Base-by-base conservation (phyloP, 176 grass and related monocot genomes). In the Triticum dicoccoides region DNA sequence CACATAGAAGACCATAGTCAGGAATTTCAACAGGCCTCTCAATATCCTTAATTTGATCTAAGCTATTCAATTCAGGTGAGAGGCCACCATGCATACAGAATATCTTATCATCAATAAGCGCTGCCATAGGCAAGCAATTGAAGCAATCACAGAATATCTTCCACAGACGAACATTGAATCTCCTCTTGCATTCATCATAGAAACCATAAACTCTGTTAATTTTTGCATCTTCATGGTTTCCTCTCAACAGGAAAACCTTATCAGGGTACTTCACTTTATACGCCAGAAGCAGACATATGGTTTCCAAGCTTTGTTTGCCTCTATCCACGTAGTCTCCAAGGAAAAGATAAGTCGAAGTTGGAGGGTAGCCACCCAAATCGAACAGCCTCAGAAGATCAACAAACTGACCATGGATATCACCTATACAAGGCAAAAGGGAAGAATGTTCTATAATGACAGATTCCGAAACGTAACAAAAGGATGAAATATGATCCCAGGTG, bases 111-210 rank as follows among this genome's bases (percentile, higher is more conserved):
- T 95, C 93, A 67, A 92, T 95, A 11, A 95, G 82, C 0, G 90
- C 93, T 39, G 90, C 86, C 75, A 95, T 90, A 67, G 93, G 93
- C 84, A 95, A 82, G 85, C 93, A 95, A 79, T 95, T 92, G 90
- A 95, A 95, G 83, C 93, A 95, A 76, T 95, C 93, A 67, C 82
- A 92, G 67, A 95, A 95, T 85, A 92, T 95, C 85, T 90, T 95
- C 93, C 93, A 95, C 1, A 95, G 61, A 45, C 93, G 93, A 71
- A 95, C 88, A 86, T 95, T 95, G 68, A 95, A 95, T 42, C 93
- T 86, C 78, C 93, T 91, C 25, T 95, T 95, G 39, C 93, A 95
- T 90, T 95, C 93, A 86, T 95, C 93, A 86, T 95, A 95, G 85
- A 95, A 95, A 80, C 93, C 93, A 3, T 95, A 95, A 70, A 95